These are phyloP conservation scores for Chenopodium berlandieri DNA, from an alignment of 148 eudicot species.

Conservation along the genomic window DNA sequence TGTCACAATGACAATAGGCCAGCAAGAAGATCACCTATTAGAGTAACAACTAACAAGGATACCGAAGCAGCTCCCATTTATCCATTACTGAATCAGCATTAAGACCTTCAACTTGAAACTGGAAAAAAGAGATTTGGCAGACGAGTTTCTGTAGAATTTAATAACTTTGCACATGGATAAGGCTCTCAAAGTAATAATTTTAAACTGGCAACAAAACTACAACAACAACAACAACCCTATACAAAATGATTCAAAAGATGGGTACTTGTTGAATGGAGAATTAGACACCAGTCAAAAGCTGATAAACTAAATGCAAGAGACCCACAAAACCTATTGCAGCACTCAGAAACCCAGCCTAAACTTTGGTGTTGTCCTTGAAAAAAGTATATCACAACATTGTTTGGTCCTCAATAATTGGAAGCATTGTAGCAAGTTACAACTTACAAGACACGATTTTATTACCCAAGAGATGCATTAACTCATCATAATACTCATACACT, in stretches of 20 bases:
- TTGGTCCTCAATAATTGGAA: background rate
- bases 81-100: background rate
- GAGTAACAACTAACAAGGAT: background rate
- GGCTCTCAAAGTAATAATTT: too few relatives aligned
- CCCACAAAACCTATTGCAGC: background rate
- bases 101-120: background rate
- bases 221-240: background rate
- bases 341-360: too few relatives aligned
- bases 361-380: background rate
- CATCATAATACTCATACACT: background rate
- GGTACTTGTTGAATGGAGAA: too few relatives aligned
- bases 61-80: background rate
- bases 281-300: background rate
- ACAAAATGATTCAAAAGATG: background rate
- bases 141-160: background rate
- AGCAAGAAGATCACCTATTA: background rate
- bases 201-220: background rate
- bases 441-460: background rate
- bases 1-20: background rate
- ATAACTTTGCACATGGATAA: background rate
- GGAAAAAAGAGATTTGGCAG: background rate
- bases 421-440: background rate
- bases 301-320: background rate
- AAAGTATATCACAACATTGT: background rate
- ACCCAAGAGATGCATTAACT: background rate